Percentiles rank a stretch among this genome's conserved stretches.
Conservation (phyloP, 352 stramenopile genomes). For the Globisporangium paddicum region DNA sequence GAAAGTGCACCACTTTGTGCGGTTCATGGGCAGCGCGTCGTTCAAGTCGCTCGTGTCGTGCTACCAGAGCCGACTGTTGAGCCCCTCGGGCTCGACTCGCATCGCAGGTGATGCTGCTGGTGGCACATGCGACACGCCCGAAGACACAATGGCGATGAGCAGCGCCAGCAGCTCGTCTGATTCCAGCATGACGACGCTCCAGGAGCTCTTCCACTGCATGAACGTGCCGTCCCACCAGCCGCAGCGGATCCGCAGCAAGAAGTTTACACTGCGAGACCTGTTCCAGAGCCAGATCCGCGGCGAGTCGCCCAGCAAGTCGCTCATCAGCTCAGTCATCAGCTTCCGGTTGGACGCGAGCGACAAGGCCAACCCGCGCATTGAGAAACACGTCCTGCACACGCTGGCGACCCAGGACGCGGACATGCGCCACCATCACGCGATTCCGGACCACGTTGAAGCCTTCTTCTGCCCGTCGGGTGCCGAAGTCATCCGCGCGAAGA, state of each 20-base stretch:
- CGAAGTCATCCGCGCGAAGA: conserved; percentile 55
- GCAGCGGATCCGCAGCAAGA: conserved; percentile 65
- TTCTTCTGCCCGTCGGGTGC: conserved; percentile 70
- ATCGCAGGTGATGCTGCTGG: background rate
- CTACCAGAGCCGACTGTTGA: conserved; percentile 72
- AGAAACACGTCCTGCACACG: conserved; percentile 69
- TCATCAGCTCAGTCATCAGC: conserved; percentile 68
- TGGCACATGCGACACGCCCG: conserved; percentile 17
- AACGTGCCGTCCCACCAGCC: conserved; percentile 81
- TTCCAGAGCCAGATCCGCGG: conserved; percentile 60
- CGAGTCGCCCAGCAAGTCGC: conserved; percentile 50
- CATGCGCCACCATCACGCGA: conserved; percentile 66
- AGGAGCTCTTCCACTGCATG: conserved; percentile 88
- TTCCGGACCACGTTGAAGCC: conserved; percentile 79
- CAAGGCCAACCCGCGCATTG: conserved; percentile 45
- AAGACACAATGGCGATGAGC: conserved; percentile 16
- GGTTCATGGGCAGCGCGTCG: conserved; percentile 78
- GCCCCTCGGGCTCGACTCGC: conserved; percentile 37
- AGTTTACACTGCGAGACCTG: conserved; percentile 58
- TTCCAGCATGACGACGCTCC: conserved; percentile 76
- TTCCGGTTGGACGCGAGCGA: conserved; percentile 64
- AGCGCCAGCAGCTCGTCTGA: conserved; percentile 50
- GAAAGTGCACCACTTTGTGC: conserved; percentile 84
- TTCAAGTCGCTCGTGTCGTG: conserved; percentile 77
- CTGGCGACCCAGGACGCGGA: conserved; percentile 60